These are phyloP conservation scores for Stropharia rugosoannulata DNA, from an alignment of 768 basidiomycete species.

Conservation along the genomic window DNA sequence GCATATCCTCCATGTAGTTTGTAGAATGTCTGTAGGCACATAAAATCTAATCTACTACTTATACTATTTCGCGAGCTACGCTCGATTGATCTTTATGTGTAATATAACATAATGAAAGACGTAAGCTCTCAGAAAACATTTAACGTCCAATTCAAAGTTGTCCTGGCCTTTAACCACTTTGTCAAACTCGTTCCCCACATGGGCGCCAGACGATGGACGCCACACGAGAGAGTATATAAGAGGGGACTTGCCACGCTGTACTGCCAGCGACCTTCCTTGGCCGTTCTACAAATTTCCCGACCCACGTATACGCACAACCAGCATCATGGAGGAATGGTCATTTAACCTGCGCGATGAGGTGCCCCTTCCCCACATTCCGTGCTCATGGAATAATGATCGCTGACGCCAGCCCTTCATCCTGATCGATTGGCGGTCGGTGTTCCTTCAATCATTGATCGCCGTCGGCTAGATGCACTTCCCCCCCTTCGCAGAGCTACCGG, in stretches of 20 bases:
- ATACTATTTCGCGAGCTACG: not conserved
- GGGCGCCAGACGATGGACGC: not conserved
- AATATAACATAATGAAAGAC: no score
- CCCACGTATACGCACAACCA: not conserved
- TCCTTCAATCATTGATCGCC: not conserved
- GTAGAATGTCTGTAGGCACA: constrained; percentile 3
- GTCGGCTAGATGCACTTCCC: constrained; percentile 23
- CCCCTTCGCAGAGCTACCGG: constrained; percentile 20
- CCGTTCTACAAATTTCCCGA: not conserved
- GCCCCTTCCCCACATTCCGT: no score
- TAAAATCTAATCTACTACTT: not conserved
- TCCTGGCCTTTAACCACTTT: not conserved
- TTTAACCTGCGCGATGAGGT: constrained; percentile 8
- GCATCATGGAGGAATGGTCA: not conserved
- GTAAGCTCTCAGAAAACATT: not conserved
- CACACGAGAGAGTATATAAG: not conserved
- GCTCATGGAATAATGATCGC: not conserved
- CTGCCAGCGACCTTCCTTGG: not conserved
- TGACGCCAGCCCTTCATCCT: not conserved
- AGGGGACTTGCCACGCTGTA: not conserved
- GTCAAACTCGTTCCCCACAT: not conserved
- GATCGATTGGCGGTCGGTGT: not conserved
- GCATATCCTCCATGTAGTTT: not conserved
- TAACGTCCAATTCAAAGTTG: not conserved
- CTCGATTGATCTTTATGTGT: not conserved